Evolutionary conservation across 495 filamentous ascomycete species (phyloP).

Genomic region (Cenococcum geophilum): DNA sequence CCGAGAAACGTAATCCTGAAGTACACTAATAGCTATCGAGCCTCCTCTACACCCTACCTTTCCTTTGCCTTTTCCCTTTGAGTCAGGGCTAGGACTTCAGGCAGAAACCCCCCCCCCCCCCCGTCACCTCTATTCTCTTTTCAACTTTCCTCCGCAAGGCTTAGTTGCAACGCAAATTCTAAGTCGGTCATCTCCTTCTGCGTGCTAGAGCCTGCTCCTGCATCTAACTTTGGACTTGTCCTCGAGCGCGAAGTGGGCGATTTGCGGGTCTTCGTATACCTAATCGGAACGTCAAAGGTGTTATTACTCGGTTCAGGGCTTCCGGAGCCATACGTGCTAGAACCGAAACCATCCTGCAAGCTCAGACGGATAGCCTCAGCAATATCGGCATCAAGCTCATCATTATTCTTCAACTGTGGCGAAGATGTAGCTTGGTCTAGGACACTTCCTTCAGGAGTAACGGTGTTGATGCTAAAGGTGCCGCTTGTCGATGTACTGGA

Average conservation of each 20-base stretch:
- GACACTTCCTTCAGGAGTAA: constrained; percentile 22
- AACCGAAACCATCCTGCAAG: constrained; percentile 49
- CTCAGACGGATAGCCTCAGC: constrained; percentile 76
- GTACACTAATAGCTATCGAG: no score
- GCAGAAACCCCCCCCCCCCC: constrained; percentile 59
- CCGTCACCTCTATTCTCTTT: constrained; percentile 31
- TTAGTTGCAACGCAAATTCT: constrained; percentile 77
- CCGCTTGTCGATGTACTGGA: constrained; percentile 3
- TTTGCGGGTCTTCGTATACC: constrained; percentile 35
- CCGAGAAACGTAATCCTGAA: no score
- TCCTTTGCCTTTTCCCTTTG: constrained; percentile 40
- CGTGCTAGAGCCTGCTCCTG: constrained; percentile 25
- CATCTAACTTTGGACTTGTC: constrained; percentile 14
- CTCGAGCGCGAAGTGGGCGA: constrained; percentile 21
- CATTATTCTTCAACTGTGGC: constrained; percentile 43
- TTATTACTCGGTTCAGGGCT: constrained; percentile 2
- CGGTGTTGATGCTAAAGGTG: constrained; percentile 34
- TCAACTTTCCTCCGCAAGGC: constrained; percentile 69
- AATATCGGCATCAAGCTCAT: constrained; percentile 65
- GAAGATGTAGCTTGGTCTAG: constrained; percentile 7
- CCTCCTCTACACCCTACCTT: constrained; percentile 37
- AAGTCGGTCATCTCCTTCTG: constrained; percentile 63
- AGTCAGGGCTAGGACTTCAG: constrained; percentile 37
- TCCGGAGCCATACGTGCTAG: constrained; percentile 8
- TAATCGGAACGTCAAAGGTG: constrained; percentile 36